Conservation (phyloP, 352 stramenopile genomes). For the Globisporangium emineosum region DNA sequence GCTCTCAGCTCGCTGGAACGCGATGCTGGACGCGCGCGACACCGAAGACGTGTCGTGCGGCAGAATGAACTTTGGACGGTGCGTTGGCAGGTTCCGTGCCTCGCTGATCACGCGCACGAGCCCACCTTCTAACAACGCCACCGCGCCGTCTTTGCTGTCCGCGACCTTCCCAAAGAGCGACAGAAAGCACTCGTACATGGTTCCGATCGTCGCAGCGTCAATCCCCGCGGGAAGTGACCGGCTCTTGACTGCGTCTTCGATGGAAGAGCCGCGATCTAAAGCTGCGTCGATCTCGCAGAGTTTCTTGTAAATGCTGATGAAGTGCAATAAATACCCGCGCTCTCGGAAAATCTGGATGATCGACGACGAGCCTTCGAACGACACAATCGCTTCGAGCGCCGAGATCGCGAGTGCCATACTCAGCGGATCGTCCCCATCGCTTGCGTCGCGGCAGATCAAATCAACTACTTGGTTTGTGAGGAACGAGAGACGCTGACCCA, state of each 20-base stretch:
- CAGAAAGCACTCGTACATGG: constrained; percentile 81
- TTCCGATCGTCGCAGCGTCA: constrained; percentile 65
- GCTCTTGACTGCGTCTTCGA: constrained; percentile 37
- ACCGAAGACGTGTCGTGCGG: constrained; percentile 32
- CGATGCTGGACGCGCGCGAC: constrained; percentile 31
- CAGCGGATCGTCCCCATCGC: constrained; percentile 71
- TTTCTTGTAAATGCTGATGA: constrained; percentile 75
- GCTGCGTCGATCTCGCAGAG: constrained; percentile 67
- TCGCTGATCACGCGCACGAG: constrained; percentile 66
- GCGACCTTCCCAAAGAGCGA: constrained; percentile 73
- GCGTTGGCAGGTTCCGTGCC: constrained; percentile 56
- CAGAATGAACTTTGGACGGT: constrained; percentile 58
- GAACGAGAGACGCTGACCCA: constrained; percentile 21
- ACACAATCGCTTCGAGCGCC: constrained; percentile 62
- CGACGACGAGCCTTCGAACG: constrained; percentile 42
- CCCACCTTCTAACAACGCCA: constrained; percentile 68
- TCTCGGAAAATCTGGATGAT: constrained; percentile 64
- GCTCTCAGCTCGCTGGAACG: constrained; percentile 56
- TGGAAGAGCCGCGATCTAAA: constrained; percentile 41
- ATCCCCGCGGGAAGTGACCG: constrained; percentile 44
- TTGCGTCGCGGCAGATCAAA: constrained; percentile 70
- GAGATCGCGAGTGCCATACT: constrained; percentile 81
- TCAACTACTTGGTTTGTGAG: constrained; percentile 63
- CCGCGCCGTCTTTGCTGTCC: constrained; percentile 54
- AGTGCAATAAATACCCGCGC: constrained; percentile 75